Evolutionary conservation across 495 filamentous ascomycete species (phyloP).

Genomic region (Letharia lupina): DNA sequence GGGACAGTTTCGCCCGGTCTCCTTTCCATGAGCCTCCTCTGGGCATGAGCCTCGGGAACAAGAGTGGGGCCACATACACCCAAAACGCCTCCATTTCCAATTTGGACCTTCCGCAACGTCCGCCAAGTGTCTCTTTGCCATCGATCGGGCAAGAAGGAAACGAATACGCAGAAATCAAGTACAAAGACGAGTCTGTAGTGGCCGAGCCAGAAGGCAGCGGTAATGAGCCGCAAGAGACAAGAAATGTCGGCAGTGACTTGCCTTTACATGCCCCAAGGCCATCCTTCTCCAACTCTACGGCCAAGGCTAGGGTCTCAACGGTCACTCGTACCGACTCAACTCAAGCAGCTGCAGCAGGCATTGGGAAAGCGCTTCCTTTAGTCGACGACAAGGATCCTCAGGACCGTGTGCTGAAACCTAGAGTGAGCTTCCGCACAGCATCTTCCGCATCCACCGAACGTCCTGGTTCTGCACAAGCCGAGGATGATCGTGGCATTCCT

Average conservation of each 20-base stretch:
- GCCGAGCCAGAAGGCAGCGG: conserved; percentile 38
- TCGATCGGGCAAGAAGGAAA: conserved; percentile 81
- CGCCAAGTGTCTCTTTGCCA: conserved; percentile 72
- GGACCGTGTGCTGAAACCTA: conserved; percentile 38
- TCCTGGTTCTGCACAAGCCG: conserved; percentile 39
- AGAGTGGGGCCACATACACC: conserved; percentile 28
- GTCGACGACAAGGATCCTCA: conserved; percentile 52
- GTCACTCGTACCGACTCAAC: conserved; percentile 86
- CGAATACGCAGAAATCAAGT: conserved; percentile 65
- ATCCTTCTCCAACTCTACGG: conserved; percentile 65
- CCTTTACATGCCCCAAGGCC: conserved; percentile 89
- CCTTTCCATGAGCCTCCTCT: conserved; percentile 65
- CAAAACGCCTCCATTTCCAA: conserved; percentile 35
- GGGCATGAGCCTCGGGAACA: conserved; percentile 38
- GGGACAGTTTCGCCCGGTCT: conserved; percentile 72
- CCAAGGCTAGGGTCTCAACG: conserved; percentile 66
- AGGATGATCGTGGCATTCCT: conserved; percentile 75
- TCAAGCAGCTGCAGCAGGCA: conserved; percentile 70
- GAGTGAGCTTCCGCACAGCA: conserved; percentile 42
- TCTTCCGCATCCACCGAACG: conserved; percentile 44
- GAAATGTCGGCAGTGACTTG: conserved; percentile 69
- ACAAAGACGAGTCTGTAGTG: conserved; percentile 28
- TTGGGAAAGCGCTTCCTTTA: conserved; percentile 56
- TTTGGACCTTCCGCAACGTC: conserved; percentile 48
- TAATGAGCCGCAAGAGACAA: conserved; percentile 53